A percentile compares a stretch with the other conserved stretches of the same genome.
Conservation (phyloP, 75 land plant genomes). For the Sequoiadendron giganteum region DNA sequence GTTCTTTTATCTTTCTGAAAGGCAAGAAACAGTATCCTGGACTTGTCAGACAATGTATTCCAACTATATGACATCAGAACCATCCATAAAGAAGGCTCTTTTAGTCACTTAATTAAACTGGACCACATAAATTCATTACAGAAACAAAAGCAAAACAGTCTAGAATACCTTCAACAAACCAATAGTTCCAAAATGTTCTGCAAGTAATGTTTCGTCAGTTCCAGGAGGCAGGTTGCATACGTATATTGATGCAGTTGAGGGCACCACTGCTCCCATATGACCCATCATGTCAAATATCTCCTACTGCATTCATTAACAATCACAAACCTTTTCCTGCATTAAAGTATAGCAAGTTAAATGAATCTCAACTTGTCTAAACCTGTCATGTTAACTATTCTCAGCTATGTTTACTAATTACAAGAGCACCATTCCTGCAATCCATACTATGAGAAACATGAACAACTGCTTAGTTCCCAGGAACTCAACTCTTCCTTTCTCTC, state of each 20-base stretch:
- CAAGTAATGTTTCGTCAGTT: conserved; percentile 85
- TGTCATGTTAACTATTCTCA: not conserved
- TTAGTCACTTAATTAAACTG: not conserved
- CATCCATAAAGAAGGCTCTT: not conserved
- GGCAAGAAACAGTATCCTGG: not conserved
- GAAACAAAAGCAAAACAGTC: not conserved
- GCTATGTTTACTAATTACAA: not conserved
- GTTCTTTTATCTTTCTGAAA: conserved; percentile 86
- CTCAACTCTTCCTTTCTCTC: not conserved
- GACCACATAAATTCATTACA: not conserved
- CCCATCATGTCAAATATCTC: conserved; percentile 37
- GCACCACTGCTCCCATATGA: conserved; percentile 45
- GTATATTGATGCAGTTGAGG: conserved; percentile 68
- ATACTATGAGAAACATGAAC: not conserved
- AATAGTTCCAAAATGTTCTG: conserved; percentile 90
- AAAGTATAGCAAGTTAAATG: not conserved
- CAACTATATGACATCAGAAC: not conserved
- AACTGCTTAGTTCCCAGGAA: not conserved
- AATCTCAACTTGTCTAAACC: not conserved
- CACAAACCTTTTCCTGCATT: conserved; percentile 1
- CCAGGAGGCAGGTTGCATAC: conserved; percentile 88
- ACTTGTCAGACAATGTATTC: not conserved
- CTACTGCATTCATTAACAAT: not conserved
- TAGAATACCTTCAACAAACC: conserved; percentile 86
- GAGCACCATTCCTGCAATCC: not conserved